Conservation (phyloP, 257 asterid species). For the Petrea volubilis region DNA sequence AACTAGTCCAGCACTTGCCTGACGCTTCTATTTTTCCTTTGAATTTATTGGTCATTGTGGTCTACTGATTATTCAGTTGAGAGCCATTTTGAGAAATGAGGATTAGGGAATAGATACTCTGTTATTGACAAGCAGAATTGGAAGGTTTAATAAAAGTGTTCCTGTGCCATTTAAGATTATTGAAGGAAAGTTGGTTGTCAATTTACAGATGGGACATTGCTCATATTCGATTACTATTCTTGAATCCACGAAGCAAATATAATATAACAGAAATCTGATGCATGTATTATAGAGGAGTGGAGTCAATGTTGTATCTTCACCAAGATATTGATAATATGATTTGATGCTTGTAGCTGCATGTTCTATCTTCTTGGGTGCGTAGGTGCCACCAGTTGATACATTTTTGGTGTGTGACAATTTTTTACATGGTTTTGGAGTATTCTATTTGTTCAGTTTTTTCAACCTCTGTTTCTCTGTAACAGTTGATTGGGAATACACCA, state of each 20-base stretch:
- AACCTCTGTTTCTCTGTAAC: constrained; percentile 30
- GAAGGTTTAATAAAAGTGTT: constrained; percentile 2
- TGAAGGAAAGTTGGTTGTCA: background rate
- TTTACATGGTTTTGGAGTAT: background rate
- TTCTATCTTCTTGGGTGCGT: constrained; percentile 12
- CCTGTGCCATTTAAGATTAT: background rate
- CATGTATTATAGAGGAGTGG: background rate
- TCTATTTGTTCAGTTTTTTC: constrained; percentile 2
- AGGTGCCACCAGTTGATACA: background rate
- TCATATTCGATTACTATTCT: background rate
- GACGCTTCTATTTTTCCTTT: background rate
- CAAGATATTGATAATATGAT: constrained; percentile 7
- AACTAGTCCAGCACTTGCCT: background rate
- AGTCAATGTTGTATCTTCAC: background rate
- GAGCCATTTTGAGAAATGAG: background rate
- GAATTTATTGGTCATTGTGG: too few species aligned
- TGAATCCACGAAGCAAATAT: background rate
- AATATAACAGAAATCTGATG: constrained; percentile 1
- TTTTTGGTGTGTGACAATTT: background rate
- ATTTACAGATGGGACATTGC: background rate
- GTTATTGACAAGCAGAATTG: background rate
- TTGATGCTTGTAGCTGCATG: background rate
- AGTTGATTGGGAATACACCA: constrained; percentile 96
- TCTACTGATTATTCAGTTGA: background rate
- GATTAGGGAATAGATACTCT: background rate